These are phyloP conservation scores for Raphidocelis subcapitata DNA, from an alignment of 139 green algal genomes.

Conservation along the genomic window DNA sequence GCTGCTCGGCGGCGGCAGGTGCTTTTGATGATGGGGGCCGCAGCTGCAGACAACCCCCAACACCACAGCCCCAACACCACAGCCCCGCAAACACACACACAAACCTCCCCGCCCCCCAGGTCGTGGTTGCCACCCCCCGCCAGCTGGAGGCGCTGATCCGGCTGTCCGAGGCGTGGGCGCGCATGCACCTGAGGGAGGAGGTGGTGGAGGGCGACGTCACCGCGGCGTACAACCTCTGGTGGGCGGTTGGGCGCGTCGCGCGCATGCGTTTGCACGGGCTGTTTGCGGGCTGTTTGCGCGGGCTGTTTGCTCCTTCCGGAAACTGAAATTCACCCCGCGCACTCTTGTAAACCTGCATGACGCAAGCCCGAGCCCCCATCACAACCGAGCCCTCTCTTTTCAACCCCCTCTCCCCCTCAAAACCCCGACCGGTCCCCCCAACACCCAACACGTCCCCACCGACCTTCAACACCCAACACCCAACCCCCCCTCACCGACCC, in stretches of 20 bases:
- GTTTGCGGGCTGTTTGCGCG: slow-evolving; percentile 13
- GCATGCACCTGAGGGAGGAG: slow-evolving; percentile 69
- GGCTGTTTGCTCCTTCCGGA: slow-evolving; percentile 30
- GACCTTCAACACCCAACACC: no score
- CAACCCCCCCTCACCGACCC: no score
- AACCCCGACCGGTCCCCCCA: no score
- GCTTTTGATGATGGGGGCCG: background rate
- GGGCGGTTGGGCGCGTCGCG: background rate
- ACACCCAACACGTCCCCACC: no score
- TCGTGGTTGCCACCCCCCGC: slow-evolving; percentile 83
- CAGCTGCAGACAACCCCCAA: background rate
- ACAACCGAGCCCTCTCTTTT: no score
- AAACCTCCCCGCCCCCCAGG: background rate
- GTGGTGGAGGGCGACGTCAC: slow-evolving; percentile 68
- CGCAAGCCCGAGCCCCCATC: no score
- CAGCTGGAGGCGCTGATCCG: slow-evolving; percentile 94
- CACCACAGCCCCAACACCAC: no score
- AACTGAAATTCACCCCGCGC: no score
- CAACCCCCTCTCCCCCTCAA: no score
- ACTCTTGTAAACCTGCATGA: no score
- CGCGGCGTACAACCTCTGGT: slow-evolving; percentile 30
- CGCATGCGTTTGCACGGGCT: background rate
- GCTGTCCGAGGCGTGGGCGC: slow-evolving; percentile 79
- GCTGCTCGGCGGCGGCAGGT: background rate
- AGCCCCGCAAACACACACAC: background rate